Evolutionary conservation across 2,329 filamentous ascomycete species (phyloP).

Genomic region (Fusarium algeriense): DNA sequence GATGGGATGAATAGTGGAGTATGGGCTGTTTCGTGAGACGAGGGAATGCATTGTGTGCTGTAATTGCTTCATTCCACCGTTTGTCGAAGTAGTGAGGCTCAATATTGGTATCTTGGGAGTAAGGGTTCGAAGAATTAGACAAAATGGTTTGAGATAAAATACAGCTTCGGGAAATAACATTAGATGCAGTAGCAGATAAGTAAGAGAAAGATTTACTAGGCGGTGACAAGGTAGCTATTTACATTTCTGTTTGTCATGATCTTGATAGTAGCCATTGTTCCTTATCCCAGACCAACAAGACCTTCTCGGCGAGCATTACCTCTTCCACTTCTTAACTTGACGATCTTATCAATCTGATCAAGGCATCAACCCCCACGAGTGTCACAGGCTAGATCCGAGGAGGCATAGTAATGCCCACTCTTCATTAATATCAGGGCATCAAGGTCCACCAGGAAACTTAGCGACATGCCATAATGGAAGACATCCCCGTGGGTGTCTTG

Average conservation of each 20-base stretch:
- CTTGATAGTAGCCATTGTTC: neutral
- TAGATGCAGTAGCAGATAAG: neutral
- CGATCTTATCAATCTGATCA: slow-evolving; percentile 45
- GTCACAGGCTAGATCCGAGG: neutral
- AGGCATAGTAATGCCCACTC: slow-evolving; percentile 18
- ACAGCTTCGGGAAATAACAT: neutral
- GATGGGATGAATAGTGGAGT: slow-evolving; percentile 11
- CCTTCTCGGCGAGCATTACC: neutral
- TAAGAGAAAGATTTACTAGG: neutral
- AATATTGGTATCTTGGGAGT: rapidly evolving
- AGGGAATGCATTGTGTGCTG: neutral
- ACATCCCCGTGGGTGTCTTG: neutral
- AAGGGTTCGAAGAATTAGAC: no score
- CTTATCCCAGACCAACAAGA: neutral
- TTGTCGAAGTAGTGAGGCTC: neutral
- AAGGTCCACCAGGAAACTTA: slow-evolving; percentile 28
- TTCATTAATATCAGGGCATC: slow-evolving; percentile 32
- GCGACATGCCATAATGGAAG: neutral
- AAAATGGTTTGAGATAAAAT: neutral
- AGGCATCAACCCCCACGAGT: neutral
- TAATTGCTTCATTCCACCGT: neutral
- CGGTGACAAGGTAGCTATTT: no score
- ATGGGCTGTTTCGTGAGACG: neutral
- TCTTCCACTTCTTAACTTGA: neutral
- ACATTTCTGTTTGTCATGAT: neutral